These are phyloP conservation scores for Mycena alexandri DNA, from an alignment of 768 basidiomycete species.

Conservation along the genomic window DNA sequence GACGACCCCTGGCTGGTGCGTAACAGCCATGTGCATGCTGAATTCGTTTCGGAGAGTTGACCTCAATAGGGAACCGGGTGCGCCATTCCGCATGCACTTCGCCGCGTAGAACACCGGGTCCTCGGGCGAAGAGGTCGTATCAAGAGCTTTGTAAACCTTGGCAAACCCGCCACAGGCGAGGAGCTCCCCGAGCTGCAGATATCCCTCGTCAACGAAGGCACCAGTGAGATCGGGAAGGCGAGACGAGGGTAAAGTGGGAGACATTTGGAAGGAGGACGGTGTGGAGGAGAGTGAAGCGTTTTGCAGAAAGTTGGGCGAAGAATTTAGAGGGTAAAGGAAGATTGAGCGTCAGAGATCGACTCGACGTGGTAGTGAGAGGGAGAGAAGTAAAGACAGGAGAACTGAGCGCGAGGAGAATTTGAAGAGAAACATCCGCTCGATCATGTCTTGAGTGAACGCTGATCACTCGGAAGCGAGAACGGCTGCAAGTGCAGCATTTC, in stretches of 20 bases:
- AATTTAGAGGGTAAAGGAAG: not conserved
- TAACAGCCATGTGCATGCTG: not conserved
- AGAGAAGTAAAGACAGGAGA: conserved; percentile 5
- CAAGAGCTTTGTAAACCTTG: conserved; percentile 27
- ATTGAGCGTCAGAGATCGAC: not conserved
- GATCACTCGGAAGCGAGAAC: not conserved
- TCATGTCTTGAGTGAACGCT: not conserved
- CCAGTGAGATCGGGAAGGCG: not conserved
- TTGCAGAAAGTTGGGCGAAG: not conserved
- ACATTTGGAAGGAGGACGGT: not conserved
- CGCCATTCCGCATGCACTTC: conserved; percentile 16
- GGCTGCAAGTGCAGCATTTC: too few species aligned
- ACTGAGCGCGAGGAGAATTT: not conserved
- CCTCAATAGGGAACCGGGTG: not conserved
- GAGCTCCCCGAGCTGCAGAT: not conserved
- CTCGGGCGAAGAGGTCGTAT: conserved; percentile 14
- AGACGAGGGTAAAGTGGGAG: not conserved
- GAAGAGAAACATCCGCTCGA: not conserved
- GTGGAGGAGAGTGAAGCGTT: not conserved
- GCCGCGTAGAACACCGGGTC: conserved; percentile 17
- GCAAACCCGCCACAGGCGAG: not conserved
- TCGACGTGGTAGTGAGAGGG: not conserved
- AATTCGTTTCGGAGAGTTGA: not conserved
- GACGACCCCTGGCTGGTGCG: not conserved
- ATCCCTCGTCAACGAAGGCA: conserved; percentile 7